A percentile compares a stretch with the other conserved stretches of the same genome.
phyloP scores from a whole-genome alignment of 768 basidiomycete species.

The Clitopilus passeckerianus region DNA sequence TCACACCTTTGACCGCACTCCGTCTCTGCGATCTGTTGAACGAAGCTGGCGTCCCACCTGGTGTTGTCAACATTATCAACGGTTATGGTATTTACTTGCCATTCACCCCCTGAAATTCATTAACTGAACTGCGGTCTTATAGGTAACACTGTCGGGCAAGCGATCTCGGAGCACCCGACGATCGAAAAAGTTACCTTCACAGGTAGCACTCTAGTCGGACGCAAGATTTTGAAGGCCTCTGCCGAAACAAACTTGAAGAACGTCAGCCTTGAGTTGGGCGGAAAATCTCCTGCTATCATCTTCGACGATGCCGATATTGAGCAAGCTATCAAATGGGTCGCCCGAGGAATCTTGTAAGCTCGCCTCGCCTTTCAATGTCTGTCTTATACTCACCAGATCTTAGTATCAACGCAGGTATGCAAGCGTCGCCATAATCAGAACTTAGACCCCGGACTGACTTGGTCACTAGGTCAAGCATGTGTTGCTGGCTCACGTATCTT shows the following conservation, averaged over 20 bases:
- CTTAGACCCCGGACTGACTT: conserved; percentile 24
- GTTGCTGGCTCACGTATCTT: conserved; percentile 79
- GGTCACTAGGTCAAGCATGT: conserved; percentile 73
- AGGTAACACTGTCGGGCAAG: conserved; percentile 54
- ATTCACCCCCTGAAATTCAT: too few species aligned
- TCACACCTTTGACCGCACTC: conserved; percentile 67
- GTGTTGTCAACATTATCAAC: conserved; percentile 67
- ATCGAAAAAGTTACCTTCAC: conserved; percentile 79
- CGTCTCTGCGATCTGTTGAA: conserved; percentile 43
- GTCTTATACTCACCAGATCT: neutral
- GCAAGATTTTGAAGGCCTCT: conserved; percentile 67
- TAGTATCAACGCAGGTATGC: conserved; percentile 24
- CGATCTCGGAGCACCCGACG: conserved; percentile 57
- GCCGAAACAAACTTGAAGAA: conserved; percentile 71
- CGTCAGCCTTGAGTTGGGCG: conserved; percentile 71
- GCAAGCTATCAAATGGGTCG: conserved; percentile 62
- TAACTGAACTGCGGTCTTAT: neutral
- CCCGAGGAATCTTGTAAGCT: conserved; percentile 61
- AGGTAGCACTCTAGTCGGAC: conserved; percentile 68
- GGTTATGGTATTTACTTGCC: conserved; percentile 45
- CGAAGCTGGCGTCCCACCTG: conserved; percentile 73
- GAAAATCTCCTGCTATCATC: conserved; percentile 59
- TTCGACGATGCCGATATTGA: conserved; percentile 63
- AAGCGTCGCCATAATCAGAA: neutral
- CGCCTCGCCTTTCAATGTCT: neutral